phyloP scores from a whole-genome alignment of 352 stramenopile genomes.

The Halophytophthora polymorphica region DNA sequence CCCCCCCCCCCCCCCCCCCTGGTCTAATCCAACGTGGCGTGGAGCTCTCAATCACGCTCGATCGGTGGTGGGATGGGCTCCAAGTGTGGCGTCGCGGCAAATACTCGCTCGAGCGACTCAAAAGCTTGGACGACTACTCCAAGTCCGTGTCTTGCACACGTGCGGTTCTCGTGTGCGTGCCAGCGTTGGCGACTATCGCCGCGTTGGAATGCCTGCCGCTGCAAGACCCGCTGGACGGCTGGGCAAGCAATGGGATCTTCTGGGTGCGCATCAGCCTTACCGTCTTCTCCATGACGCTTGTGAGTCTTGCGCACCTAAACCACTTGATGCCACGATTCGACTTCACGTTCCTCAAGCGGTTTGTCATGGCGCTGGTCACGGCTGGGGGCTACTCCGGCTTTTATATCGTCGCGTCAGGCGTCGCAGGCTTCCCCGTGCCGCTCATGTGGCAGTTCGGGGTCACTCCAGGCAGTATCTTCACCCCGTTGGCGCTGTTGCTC shows the following conservation, averaged over 20 bases:
- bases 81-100: constrained; percentile 4
- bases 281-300: neutral
- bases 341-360: neutral
- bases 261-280: constrained; percentile 8
- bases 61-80: constrained; percentile 5
- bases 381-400: constrained; percentile 1
- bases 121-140: constrained; percentile 8
- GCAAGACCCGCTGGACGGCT: constrained; percentile 5
- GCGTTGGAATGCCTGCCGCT: constrained; percentile 16
- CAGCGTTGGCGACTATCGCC: constrained; percentile 3
- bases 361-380: neutral
- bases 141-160: constrained; percentile 3
- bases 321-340: neutral
- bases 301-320: neutral
- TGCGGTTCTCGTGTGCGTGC: constrained; percentile 4
- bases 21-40: neutral
- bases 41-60: neutral
- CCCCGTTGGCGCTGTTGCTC: neutral
- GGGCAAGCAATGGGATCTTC: constrained; percentile 11
- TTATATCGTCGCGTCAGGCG: neutral
- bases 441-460: constrained; percentile 11
- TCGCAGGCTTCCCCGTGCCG: constrained; percentile 9
- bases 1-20: too few relatives aligned
- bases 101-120: constrained; percentile 10
- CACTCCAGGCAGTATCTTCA: constrained; percentile 1